Base-by-base conservation (phyloP, 441 rosid genomes). In the Euphorbia neoarborescens region DNA sequence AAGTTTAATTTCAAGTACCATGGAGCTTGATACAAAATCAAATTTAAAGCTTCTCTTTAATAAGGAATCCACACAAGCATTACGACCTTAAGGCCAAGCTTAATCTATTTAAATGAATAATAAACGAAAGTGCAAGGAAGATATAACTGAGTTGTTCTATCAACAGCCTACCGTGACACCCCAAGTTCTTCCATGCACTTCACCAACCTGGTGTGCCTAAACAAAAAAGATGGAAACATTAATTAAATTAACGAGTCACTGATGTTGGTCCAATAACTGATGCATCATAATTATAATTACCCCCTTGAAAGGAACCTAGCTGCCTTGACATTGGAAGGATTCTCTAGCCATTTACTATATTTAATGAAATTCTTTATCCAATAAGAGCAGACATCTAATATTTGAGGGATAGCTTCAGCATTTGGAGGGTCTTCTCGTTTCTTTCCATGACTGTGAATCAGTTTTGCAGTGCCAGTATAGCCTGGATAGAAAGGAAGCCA, bases 321-420 rank as follows among this genome's bases (percentile, higher is more conserved):
- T 46, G 97, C 96, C 89, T 95, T 95, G 58, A 92, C 86, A 79
- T 89, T 90, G 58, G 90, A 84, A 73, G 91, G 96, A 80, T 76
- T 86, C 82, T 90, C 92, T 78, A 88, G 83, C 99, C 99, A 92
- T 87, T 84, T 84, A 80, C 98, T 92, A 75, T 92, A 89, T 80
- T 92, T 95, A 72, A 92, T 90, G 82, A 90, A 92, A 86, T 92
- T 90, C 81, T 88, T 95, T 73, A 89, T 83, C 99, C 99, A 95
- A 77, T 92, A 89, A 66, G 95, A 95, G 81, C 96, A 90, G 73
- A 87, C 89, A 74, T 87, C 89, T 70, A 92, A 81, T 66, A 80
- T 79, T 71, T 81, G 78, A 35, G 89, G 87, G 70, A 92, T 84
- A 70, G 94, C 97, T 80, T 89, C 94, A 75, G 83, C 81, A 81